Conservation (phyloP, 495 filamentous ascomycete species). For the Tuber umbilicatum region DNA sequence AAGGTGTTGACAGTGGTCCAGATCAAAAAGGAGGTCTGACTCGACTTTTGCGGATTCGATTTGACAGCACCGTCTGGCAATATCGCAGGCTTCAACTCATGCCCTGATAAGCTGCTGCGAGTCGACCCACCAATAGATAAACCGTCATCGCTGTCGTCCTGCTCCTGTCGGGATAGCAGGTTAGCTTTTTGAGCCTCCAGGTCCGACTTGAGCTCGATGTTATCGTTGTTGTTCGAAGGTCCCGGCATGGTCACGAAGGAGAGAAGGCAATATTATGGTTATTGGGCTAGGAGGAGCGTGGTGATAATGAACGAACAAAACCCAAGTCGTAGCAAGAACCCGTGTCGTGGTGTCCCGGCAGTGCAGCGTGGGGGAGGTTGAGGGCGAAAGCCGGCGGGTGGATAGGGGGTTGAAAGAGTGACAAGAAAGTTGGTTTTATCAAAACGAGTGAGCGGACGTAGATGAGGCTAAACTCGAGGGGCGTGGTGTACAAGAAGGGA, state of each 20-base stretch:
- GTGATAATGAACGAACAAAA: background rate
- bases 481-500: background rate
- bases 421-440: background rate
- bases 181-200: conserved; percentile 43
- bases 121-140: background rate
- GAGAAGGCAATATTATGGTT: background rate
- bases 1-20: conserved; percentile 58
- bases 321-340: background rate
- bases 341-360: background rate
- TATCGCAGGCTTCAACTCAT: background rate
- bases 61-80: conserved; percentile 36
- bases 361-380: background rate
- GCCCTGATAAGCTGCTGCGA: background rate
- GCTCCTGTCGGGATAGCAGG: conserved; percentile 7
- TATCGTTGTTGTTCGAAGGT: conserved; percentile 36
- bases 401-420: background rate
- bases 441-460: background rate
- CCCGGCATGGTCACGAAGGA: background rate
- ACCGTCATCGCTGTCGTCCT: background rate
- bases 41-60: conserved; percentile 14
- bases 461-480: background rate
- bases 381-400: background rate
- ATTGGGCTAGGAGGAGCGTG: background rate
- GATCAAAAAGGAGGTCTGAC: conserved; percentile 43
- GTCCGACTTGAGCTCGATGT: conserved; percentile 37